A percentile compares a stretch with the other conserved stretches of the same genome.
phyloP scores from a whole-genome alignment of 2,329 filamentous ascomycete genomes.

The Trichoderma arundinaceum region DNA sequence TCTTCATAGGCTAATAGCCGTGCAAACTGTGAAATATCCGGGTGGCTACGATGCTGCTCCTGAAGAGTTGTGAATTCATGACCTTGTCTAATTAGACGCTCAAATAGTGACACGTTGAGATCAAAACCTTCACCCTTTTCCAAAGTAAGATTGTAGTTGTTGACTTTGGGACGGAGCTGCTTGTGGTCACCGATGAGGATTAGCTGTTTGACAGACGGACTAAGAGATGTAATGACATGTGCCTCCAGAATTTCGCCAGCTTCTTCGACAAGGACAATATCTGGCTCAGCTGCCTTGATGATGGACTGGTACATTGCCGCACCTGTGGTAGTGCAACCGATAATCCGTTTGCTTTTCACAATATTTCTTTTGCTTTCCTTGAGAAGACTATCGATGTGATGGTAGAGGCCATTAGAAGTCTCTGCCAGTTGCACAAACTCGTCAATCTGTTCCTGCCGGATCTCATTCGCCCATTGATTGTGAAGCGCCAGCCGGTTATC shows the following conservation, averaged over 20 bases:
- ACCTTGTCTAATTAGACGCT: conserved; percentile 65
- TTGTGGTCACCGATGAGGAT: conserved; percentile 76
- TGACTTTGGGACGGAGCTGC: conserved; percentile 71
- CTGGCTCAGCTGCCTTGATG: conserved; percentile 60
- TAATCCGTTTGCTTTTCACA: conserved; percentile 62
- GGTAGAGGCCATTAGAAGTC: conserved; percentile 51
- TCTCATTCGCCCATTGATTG: conserved; percentile 50
- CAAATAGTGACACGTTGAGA: conserved; percentile 71
- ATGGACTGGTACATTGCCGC: conserved; percentile 66
- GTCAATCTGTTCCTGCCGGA: conserved; percentile 58
- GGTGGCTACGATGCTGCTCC: conserved; percentile 71
- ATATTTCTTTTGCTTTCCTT: conserved; percentile 50
- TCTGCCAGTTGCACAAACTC: conserved; percentile 47
- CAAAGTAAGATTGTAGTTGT: conserved; percentile 63
- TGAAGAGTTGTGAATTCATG: conserved; percentile 59
- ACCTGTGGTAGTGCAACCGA: conserved; percentile 74
- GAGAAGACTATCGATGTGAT: conserved; percentile 51
- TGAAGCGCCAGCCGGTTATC: conserved; percentile 46
- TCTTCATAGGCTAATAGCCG: conserved; percentile 65
- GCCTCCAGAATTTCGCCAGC: conserved; percentile 75
- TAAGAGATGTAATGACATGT: conserved; percentile 65
- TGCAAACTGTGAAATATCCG: conserved; percentile 67
- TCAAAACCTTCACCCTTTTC: conserved; percentile 70
- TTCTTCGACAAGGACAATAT: conserved; percentile 71
- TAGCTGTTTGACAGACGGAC: conserved; percentile 62